phyloP scores from a whole-genome alignment of 2,329 filamentous ascomycete genomes.

The Aspergillus fischeri region DNA sequence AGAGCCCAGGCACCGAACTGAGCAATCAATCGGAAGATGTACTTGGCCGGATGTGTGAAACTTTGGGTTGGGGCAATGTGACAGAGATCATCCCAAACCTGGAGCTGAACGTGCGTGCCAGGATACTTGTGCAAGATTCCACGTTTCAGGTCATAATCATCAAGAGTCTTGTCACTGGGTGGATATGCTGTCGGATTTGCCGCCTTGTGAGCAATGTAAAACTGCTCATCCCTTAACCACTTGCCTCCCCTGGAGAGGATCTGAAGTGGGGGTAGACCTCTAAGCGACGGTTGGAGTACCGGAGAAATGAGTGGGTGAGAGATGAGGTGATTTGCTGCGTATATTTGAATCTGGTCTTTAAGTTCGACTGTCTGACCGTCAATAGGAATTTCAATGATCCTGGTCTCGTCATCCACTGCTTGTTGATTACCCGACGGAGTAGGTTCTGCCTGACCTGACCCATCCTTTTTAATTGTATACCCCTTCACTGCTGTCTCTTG shows the following conservation, averaged over 20 bases:
- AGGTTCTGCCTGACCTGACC: slow-evolving; percentile 9
- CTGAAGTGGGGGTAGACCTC: slow-evolving; percentile 76
- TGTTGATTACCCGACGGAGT: slow-evolving; percentile 24
- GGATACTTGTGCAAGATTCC: slow-evolving; percentile 60
- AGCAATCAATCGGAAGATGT: slow-evolving; percentile 88
- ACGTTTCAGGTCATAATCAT: slow-evolving; percentile 56
- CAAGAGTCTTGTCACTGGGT: slow-evolving; percentile 60
- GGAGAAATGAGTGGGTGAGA: slow-evolving; percentile 88
- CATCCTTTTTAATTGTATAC: slow-evolving; percentile 22
- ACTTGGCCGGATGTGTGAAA: slow-evolving; percentile 92
- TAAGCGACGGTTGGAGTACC: slow-evolving; percentile 79
- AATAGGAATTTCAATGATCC: slow-evolving; percentile 61
- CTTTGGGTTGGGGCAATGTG: slow-evolving; percentile 91
- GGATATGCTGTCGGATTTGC: slow-evolving; percentile 76
- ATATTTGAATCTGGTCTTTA: slow-evolving; percentile 89
- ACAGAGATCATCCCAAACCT: slow-evolving; percentile 94
- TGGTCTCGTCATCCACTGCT: slow-evolving; percentile 18
- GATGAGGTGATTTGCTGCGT: slow-evolving; percentile 77
- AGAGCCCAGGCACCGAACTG: slow-evolving; percentile 93
- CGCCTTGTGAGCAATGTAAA: slow-evolving; percentile 91
- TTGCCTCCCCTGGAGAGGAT: slow-evolving; percentile 87
- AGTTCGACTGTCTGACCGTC: slow-evolving; percentile 68
- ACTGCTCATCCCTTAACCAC: slow-evolving; percentile 86
- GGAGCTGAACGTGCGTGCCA: slow-evolving; percentile 86
- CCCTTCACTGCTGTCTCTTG: slow-evolving; percentile 30